Conservation (phyloP, 2,329 filamentous ascomycete genomes). For the Emergomyces pasteurianus region DNA sequence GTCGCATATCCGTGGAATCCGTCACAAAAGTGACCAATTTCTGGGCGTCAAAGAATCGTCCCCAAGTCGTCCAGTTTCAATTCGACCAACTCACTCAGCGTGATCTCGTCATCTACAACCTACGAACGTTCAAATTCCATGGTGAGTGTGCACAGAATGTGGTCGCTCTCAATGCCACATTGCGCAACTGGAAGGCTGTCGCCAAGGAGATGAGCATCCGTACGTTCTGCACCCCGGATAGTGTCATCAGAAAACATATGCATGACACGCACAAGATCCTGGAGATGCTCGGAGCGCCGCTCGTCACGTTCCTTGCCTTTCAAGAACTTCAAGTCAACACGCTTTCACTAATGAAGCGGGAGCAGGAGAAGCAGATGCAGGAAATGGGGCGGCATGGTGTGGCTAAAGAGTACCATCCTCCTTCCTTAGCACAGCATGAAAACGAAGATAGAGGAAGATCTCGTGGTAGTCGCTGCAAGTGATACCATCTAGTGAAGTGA, state of each 20-base stretch:
- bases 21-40: constrained; percentile 26
- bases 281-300: constrained; percentile 36
- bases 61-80: constrained; percentile 39
- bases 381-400: constrained; percentile 8
- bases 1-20: constrained; percentile 28
- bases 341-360: constrained; percentile 22
- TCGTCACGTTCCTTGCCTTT: constrained; percentile 27
- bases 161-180: constrained; percentile 33
- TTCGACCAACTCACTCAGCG: constrained; percentile 42
- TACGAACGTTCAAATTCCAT: constrained; percentile 35
- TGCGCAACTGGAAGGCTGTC: constrained; percentile 39
- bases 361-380: constrained; percentile 15
- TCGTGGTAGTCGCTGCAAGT: background rate
- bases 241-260: constrained; percentile 37
- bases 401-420: constrained; percentile 7
- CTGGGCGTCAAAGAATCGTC: constrained; percentile 37
- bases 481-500: background rate
- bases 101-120: constrained; percentile 35
- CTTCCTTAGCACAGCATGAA: background rate
- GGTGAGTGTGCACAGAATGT: constrained; percentile 30
- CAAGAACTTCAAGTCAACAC: constrained; percentile 26
- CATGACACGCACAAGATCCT: constrained; percentile 38
- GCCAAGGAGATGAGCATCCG: constrained; percentile 37
- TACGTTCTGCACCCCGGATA: constrained; percentile 40
- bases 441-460: constrained; percentile 1